These are phyloP conservation scores for Sarcodon sp. DNA, from an alignment of 768 basidiomycete species.

Conservation along the genomic window DNA sequence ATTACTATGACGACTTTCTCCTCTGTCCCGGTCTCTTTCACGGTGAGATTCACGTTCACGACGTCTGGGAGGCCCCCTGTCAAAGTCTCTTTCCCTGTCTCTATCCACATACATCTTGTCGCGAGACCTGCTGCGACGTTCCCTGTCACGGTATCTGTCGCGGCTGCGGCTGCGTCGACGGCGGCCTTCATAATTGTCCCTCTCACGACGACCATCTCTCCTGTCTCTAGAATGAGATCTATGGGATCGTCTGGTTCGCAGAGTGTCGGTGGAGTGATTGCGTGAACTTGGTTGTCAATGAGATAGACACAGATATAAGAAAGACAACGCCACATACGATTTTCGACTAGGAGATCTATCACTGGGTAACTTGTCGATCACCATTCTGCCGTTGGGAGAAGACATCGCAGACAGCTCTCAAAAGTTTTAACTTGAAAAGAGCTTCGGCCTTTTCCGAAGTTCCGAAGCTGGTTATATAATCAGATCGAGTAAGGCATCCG, in stretches of 20 bases:
- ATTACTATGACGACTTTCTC: constrained; percentile 42
- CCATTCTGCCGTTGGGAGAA: constrained; percentile 44
- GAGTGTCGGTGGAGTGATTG: constrained; percentile 68
- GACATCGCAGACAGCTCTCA: constrained; percentile 20
- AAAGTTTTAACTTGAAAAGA: too few relatives aligned
- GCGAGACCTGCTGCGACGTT: constrained; percentile 16
- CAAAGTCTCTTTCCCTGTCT: constrained; percentile 27
- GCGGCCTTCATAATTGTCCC: constrained; percentile 38
- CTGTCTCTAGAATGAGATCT: constrained; percentile 54
- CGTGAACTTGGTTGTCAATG: constrained; percentile 30
- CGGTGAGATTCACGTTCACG: constrained; percentile 34
- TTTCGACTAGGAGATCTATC: constrained; percentile 14
- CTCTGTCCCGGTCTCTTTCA: constrained; percentile 32
- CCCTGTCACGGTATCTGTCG: constrained; percentile 29
- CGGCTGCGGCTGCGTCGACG: constrained; percentile 53
- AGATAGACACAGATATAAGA: constrained; percentile 1
- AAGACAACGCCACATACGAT: constrained; percentile 19
- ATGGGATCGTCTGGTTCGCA: constrained; percentile 59
- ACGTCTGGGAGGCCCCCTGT: constrained; percentile 30
- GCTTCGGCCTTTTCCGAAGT: background rate
- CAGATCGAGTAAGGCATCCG: background rate
- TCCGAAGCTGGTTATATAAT: background rate
- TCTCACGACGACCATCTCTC: constrained; percentile 42
- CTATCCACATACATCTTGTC: constrained; percentile 30
- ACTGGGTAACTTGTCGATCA: constrained; percentile 30